Conservation (phyloP, 2,329 filamentous ascomycete genomes). For the Catunica adiposa region DNA sequence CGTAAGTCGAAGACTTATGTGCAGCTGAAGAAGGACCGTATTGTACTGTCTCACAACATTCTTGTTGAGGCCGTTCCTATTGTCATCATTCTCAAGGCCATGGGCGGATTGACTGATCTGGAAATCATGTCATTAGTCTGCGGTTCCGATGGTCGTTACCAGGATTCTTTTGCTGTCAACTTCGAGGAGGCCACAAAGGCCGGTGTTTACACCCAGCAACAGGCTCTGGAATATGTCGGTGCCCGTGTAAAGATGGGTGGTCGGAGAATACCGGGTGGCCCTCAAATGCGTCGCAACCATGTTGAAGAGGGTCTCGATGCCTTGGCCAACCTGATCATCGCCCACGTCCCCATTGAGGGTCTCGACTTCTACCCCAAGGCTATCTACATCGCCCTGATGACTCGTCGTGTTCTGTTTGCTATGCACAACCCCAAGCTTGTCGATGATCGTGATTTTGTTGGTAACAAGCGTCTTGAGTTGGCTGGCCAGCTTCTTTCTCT, state of each 20-base stretch:
- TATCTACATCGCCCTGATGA: slow-evolving; percentile 93
- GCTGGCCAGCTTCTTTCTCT: slow-evolving; percentile 87
- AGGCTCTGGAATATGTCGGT: slow-evolving; percentile 87
- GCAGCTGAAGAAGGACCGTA: slow-evolving; percentile 78
- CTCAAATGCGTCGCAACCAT: slow-evolving; percentile 53
- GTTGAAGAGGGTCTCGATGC: slow-evolving; percentile 88
- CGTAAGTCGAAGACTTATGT: slow-evolving; percentile 97
- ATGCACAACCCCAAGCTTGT: slow-evolving; percentile 77
- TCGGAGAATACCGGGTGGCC: slow-evolving; percentile 35
- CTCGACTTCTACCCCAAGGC: slow-evolving; percentile 96
- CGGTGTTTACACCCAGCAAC: slow-evolving; percentile 80
- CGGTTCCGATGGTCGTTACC: slow-evolving; percentile 72
- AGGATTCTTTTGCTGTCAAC: slow-evolving; percentile 89
- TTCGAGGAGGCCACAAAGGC: slow-evolving; percentile 81
- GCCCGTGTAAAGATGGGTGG: slow-evolving; percentile 74
- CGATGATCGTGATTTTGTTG: slow-evolving; percentile 93
- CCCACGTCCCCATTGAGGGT: slow-evolving; percentile 80
- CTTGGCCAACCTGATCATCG: slow-evolving; percentile 80
- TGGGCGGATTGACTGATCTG: slow-evolving; percentile 85
- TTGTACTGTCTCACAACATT: slow-evolving; percentile 83
- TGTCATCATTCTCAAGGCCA: slow-evolving; percentile 78
- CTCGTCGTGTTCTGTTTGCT: slow-evolving; percentile 86
- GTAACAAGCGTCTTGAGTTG: slow-evolving; percentile 89
- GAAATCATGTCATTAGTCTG: slow-evolving; percentile 87
- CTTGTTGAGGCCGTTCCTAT: slow-evolving; percentile 89